Conservation (phyloP, 495 filamentous ascomycete genomes). For the Talaromyces proteolyticus region DNA sequence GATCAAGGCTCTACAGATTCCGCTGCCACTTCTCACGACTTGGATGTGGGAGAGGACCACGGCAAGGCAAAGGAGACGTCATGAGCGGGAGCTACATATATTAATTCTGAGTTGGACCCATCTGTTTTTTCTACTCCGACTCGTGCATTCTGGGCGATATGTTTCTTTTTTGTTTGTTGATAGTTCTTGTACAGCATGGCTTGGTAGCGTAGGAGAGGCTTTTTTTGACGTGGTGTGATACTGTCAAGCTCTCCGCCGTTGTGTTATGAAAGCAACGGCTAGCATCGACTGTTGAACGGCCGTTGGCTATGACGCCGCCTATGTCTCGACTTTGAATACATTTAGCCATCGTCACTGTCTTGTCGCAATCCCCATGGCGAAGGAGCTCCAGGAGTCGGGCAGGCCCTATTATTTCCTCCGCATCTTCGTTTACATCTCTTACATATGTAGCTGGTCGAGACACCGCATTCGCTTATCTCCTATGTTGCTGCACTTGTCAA, state of each 20-base stretch:
- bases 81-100: background rate
- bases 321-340: constrained; percentile 1
- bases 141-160: background rate
- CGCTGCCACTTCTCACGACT: constrained; percentile 8
- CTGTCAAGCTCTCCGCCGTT: background rate
- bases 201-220: background rate
- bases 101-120: background rate
- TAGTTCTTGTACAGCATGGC: background rate
- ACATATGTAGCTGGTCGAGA: constrained; percentile 5
- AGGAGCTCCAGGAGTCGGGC: constrained; percentile 6
- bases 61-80: background rate
- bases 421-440: constrained; percentile 2
- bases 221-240: too few relatives aligned
- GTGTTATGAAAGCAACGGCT: background rate
- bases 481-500: constrained; percentile 4
- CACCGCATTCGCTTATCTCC: constrained; percentile 9
- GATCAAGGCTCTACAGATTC: constrained; percentile 12
- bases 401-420: constrained; percentile 6
- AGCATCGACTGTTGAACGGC: background rate
- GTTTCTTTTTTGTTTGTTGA: too few relatives aligned
- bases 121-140: background rate
- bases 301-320: background rate
- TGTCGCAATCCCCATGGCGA: too few relatives aligned
- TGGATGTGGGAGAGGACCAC: constrained; percentile 2
- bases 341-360: constrained; percentile 4